These are phyloP conservation scores for Sporothrix luriei DNA, from an alignment of 2,329 filamentous ascomycete species.

Conservation along the genomic window DNA sequence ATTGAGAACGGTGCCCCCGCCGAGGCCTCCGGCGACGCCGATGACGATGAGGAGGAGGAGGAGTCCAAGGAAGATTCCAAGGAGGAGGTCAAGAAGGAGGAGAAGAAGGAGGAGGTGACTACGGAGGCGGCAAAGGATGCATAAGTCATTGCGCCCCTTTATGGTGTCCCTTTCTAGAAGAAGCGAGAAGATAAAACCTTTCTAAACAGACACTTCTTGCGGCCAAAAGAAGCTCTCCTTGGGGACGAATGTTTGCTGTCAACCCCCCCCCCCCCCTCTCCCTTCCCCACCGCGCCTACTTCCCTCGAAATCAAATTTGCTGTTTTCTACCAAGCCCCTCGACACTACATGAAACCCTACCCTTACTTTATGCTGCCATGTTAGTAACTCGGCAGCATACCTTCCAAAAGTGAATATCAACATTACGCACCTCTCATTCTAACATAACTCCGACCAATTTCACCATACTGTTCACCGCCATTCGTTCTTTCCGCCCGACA, in stretches of 20 bases:
- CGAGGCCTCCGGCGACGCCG: slow-evolving; percentile 44
- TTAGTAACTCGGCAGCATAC: neutral
- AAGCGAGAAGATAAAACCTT: neutral
- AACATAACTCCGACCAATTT: neutral
- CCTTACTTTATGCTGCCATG: neutral
- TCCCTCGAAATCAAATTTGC: neutral
- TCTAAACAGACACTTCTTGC: neutral
- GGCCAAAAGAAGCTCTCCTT: neutral
- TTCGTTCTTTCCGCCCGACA: neutral
- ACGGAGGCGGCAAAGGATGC: slow-evolving; percentile 27
- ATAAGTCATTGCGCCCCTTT: neutral
- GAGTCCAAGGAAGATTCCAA: slow-evolving; percentile 40
- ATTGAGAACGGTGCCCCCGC: slow-evolving; percentile 93
- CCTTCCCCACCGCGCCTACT: too few relatives aligned
- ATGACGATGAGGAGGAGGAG: slow-evolving; percentile 40
- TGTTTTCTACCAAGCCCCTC: neutral
- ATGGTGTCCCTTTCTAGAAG: neutral
- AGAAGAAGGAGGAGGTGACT: slow-evolving; percentile 37
- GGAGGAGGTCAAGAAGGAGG: slow-evolving; percentile 38
- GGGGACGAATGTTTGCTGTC: neutral
- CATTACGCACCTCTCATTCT: neutral
- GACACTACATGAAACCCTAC: neutral
- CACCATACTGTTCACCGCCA: neutral
- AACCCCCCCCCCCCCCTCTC: too few relatives aligned
- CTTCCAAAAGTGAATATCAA: neutral